Evolutionary conservation across 306 rosid genomes (phyloP), one percentile per base, ranked within the genome.

Genomic region (Cicer arietinum): DNA sequence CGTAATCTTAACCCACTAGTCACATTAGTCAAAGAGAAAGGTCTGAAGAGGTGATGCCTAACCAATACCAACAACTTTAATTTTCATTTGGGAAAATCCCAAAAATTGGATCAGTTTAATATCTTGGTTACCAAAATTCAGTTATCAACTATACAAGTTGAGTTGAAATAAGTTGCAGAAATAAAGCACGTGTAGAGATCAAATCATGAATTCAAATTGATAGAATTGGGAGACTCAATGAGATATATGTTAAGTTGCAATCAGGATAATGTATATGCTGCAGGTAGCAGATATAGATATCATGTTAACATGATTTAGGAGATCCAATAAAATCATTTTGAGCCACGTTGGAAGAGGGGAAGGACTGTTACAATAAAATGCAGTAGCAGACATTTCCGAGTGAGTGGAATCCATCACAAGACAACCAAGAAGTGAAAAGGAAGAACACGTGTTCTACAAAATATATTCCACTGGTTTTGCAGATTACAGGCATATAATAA

Each of bases 281-380:
- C 65, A 58, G 65, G 18, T 25, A 45, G 71, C 57, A 42, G 72
- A 74, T 78, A 68, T 30, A 60, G 64, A 75, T 73, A 75, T 52
- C 60, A 50, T 42, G 37, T 30, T 30, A 67, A 10, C 35, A 39
- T 39, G 61, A 72, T 53, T 74, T 46, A 69, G 48, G 47, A 66
- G 40, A 53, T 62, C 66, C 60, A 69, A 59, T 60, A 47, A 78
- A 70, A 78, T 60, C 45, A 69, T 62, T 62, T 30, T 63, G 30
- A 75, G 60, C 56, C 35, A 45, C 41, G n/a, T 44, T 67, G 62
- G 68, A 69, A 62, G 68, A 22, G 62, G 16, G 50, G 37, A 44
- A 44, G 69, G 54, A 17, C 30, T 10, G 73, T 77, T 69, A 67
- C 66, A 67, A 51, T 60, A 62, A 46, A 65, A 71, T 30, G 69